Evolutionary conservation across 345 rosid genomes (phyloP).

Genomic region (Eucalyptus sideroxylon): DNA sequence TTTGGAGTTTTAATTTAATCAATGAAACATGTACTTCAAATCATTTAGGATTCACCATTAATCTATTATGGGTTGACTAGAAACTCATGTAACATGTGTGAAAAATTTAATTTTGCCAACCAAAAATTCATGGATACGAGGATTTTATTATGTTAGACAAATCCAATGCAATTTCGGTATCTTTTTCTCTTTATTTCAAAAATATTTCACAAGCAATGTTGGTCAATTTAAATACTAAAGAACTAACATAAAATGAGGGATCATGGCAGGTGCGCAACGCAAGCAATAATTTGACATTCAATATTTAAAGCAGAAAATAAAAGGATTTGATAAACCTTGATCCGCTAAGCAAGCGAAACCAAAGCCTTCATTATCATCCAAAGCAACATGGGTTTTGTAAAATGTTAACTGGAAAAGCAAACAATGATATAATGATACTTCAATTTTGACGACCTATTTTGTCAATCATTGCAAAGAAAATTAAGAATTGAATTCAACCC

Average conservation of each 20-base stretch:
- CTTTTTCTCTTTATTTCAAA: too few relatives aligned
- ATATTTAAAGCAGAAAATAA: too few relatives aligned
- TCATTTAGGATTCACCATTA: background rate
- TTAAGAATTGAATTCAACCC: background rate
- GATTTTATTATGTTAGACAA: background rate
- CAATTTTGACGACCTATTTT: background rate
- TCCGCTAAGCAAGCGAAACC: background rate
- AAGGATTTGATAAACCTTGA: background rate
- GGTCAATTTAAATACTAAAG: background rate
- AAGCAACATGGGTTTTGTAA: background rate
- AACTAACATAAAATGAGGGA: background rate
- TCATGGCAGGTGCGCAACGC: background rate
- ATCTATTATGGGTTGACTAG: too few relatives aligned
- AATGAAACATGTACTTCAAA: too few relatives aligned
- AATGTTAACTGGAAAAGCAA: background rate
- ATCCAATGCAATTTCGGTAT: background rate
- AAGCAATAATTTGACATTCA: background rate
- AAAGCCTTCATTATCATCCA: background rate
- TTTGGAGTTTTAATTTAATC: background rate
- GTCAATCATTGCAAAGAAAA: too few relatives aligned
- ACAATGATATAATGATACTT: background rate
- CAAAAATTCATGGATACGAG: background rate
- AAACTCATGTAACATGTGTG: background rate
- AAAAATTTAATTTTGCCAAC: too few relatives aligned
- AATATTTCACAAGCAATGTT: background rate